Percentiles rank a stretch among this genome's conserved stretches.
phyloP scores from a whole-genome alignment of 768 basidiomycete species.

The Tulasnella sp. region DNA sequence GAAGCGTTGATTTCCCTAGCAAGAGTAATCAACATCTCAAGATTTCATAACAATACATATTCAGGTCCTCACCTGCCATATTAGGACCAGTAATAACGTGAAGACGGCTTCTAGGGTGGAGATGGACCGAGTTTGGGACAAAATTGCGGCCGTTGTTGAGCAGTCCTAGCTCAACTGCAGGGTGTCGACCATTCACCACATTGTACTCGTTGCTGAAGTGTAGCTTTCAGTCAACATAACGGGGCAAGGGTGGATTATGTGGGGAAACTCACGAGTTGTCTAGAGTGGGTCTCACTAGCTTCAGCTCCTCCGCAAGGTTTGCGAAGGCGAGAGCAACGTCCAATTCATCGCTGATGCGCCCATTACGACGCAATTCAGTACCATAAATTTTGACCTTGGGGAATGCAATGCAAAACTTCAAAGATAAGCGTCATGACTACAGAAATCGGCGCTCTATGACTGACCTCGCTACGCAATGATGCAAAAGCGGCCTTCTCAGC shows the following conservation, averaged over 20 bases:
- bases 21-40: neutral
- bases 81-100: constrained; percentile 92
- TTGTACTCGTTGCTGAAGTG: constrained; percentile 42
- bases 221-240: neutral
- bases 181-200: constrained; percentile 77
- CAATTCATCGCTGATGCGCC: constrained; percentile 72
- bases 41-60: neutral
- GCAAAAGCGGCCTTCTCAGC: constrained; percentile 70
- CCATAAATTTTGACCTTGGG: constrained; percentile 52
- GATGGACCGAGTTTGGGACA: constrained; percentile 66
- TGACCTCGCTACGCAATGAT: constrained; percentile 52
- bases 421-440: neutral
- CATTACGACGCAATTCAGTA: constrained; percentile 53
- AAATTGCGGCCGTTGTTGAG: constrained; percentile 63
- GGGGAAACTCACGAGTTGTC: constrained; percentile 48
- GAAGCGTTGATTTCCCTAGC: constrained; percentile 70
- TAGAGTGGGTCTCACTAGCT: constrained; percentile 60
- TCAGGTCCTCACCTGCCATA: constrained; percentile 53
- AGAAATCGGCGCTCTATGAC: constrained; percentile 4
- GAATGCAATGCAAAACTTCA: neutral
- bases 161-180: constrained; percentile 83
- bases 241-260: neutral
- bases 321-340: constrained; percentile 79
- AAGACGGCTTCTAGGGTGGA: constrained; percentile 49
- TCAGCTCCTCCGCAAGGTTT: constrained; percentile 62